Evolutionary conservation across 2,329 filamentous ascomycete genomes (phyloP), one percentile per base, ranked within the genome.

Genomic region (Diaporthe batatas): DNA sequence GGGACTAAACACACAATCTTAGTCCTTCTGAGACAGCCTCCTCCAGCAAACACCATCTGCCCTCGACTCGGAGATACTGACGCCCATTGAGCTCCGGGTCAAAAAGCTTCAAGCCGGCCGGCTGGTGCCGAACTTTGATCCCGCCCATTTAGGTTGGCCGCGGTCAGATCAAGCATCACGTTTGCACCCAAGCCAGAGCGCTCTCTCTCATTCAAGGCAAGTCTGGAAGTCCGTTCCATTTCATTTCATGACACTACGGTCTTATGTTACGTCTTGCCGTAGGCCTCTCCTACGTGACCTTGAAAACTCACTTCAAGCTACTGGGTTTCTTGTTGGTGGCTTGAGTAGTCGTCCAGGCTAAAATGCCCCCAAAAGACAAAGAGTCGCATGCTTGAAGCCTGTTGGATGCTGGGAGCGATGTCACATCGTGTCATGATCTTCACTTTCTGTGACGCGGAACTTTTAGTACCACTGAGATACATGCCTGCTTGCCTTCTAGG

Each of bases 1-100:
- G 42, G 44, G 64, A 57, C 70, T 72, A 72, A 72, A 72, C 44
- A 54, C 44, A 32, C 44, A 23, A 53, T 16, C 21, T 53, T 25
- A 70, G 68, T 25, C 55, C 23, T 42, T n/a, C 29, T 34, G 68
- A 57, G 44, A 70, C 55, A 23, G 21, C 1, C 44, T 39, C 18
- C 51, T n/a, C 21, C 44, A 23, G 7, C 6, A 8, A 14, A 8
- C 47, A 3, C 29, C 51, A n/a, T 34, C 42, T 49, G 11, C 21
- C 29, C 29, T 6, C 16, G 49, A 29, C 44, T 51, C 44, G 34
- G 14, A 65, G 44, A n/a, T 29, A 21, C 29, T 32, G 32, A 5
- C 42, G 21, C 21, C n/a, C 21, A 16, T 18, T 16, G 10, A 32
- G 21, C 18, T 18, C 14, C 11, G n/a, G 59, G 14, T 16, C 62